These are phyloP conservation scores for Teratosphaeria gauchensis DNA, from an alignment of 2,329 filamentous ascomycete species.

Conservation along the genomic window DNA sequence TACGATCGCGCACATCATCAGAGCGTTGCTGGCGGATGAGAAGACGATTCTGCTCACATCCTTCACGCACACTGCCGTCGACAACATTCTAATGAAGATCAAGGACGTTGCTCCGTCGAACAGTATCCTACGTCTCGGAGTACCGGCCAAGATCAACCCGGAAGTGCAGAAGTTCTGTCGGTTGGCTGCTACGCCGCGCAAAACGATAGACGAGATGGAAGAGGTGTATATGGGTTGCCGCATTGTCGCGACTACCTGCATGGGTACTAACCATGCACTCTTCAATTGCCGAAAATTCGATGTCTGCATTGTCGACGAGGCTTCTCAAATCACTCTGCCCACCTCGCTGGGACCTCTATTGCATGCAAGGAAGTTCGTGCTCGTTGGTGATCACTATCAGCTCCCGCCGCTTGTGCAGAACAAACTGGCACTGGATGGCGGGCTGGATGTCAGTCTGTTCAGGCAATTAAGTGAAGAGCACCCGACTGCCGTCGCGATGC, in stretches of 20 bases:
- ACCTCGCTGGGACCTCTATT: conserved; percentile 91
- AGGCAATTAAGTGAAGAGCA: conserved; percentile 85
- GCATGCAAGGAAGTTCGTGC: conserved; percentile 83
- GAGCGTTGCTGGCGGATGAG: conserved; percentile 73
- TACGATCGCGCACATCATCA: conserved; percentile 94
- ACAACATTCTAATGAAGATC: conserved; percentile 94
- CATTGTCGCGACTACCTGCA: conserved; percentile 88
- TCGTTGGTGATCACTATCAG: conserved; percentile 95
- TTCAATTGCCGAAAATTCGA: conserved; percentile 88
- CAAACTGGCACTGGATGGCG: conserved; percentile 73
- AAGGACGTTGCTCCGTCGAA: conserved; percentile 47
- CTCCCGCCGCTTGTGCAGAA: conserved; percentile 90
- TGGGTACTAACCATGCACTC: conserved; percentile 80
- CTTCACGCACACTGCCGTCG: conserved; percentile 94
- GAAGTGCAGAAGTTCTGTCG: conserved; percentile 80
- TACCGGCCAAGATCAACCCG: conserved; percentile 73
- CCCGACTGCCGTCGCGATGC: conserved; percentile 75
- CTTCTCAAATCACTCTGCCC: conserved; percentile 91
- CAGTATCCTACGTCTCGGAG: conserved; percentile 74
- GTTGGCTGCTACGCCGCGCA: conserved; percentile 63
- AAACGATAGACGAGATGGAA: conserved; percentile 72
- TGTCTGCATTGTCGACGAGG: conserved; percentile 97
- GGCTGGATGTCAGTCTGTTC: conserved; percentile 87
- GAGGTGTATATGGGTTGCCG: conserved; percentile 75
- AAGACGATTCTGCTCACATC: conserved; percentile 91